Percentiles rank a stretch among this genome's conserved stretches.
phyloP scores from a whole-genome alignment of 352 stramenopile species.

The Pythium vanterpoolii region DNA sequence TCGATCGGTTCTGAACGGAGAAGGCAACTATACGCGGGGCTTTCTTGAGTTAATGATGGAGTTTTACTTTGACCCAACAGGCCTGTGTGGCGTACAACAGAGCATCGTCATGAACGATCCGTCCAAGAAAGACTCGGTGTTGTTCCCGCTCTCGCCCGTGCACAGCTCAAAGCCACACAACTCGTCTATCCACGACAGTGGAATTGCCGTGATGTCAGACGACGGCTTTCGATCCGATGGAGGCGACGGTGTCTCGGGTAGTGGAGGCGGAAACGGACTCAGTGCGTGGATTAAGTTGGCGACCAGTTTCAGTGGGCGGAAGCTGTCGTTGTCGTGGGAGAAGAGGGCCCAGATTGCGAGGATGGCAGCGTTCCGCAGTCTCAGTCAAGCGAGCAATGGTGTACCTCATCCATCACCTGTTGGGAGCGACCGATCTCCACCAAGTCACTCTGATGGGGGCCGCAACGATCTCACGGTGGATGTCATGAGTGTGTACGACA shows the following conservation, averaged over 20 bases:
- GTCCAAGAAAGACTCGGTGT: slow-evolving; percentile 63
- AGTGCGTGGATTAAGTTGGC: slow-evolving; percentile 70
- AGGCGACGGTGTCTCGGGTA: slow-evolving; percentile 4
- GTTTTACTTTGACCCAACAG: slow-evolving; percentile 73
- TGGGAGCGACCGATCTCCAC: background rate
- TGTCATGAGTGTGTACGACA: slow-evolving; percentile 18
- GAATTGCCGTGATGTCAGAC: slow-evolving; percentile 39
- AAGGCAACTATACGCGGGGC: slow-evolving; percentile 59
- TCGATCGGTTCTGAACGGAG: slow-evolving; percentile 63
- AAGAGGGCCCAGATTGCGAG: slow-evolving; percentile 65
- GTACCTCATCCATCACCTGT: background rate
- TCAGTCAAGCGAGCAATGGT: slow-evolving; percentile 21
- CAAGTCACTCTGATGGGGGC: background rate
- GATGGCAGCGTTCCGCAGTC: slow-evolving; percentile 58
- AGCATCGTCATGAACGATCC: slow-evolving; percentile 85
- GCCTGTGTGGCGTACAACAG: slow-evolving; percentile 61
- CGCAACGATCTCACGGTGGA: background rate
- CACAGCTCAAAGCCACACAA: slow-evolving; percentile 22
- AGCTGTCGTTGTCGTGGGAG: slow-evolving; percentile 69
- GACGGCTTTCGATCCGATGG: slow-evolving; percentile 33
- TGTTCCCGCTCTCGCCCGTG: slow-evolving; percentile 61
- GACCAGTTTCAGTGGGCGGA: slow-evolving; percentile 57
- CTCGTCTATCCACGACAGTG: slow-evolving; percentile 40
- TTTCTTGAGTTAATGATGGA: slow-evolving; percentile 86
- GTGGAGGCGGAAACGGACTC: slow-evolving; percentile 33